Evolutionary conservation across 805 yeast genomes (phyloP), one percentile per base, ranked within the genome.

Genomic region (Priceomyces fermenticarens): DNA sequence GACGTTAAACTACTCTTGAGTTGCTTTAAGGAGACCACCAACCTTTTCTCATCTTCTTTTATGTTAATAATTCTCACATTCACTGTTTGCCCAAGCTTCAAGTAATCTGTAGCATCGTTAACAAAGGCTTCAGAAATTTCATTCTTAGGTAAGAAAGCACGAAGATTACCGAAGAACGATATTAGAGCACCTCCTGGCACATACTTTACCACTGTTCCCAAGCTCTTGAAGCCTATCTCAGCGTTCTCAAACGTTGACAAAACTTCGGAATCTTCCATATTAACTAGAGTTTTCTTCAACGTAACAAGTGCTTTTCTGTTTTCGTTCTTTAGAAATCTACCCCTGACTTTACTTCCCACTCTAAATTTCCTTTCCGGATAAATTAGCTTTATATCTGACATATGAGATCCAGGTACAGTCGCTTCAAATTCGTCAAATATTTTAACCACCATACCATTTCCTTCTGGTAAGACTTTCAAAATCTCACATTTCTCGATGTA

Each of bases 291-390:
- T 63, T 90, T 95, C 62, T 89, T 89, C 52, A 90, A 63, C 2
- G 98, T 86, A 15, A 88, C 69, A 30, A 69, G 63, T 33, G 89
- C 66, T 36, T 73, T 77, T 26, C 65, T 56, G 26, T 73, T 75
- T 33, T 73, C 65, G 15, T 77, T 72, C 39, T 64, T 72, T 49
- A 88, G 62, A 10, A 88, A 76, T 65, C 95, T 78, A 46, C 83
- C 93, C 52, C 76, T 85, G 25, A 88, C 87, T 50, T 82, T 85
- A 32, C 84, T 70, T 9, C 97, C 98, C 33, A 83, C 80, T 62
- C 86, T 87, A 73, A 83, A 91, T 55, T 88, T 88, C 70, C 93
- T 78, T 64, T 93, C 98, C 4, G 99, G 99, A 56, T 91, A 84
- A 2, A 80, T 79, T 47, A 91, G 71, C 57, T 81, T 83, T 43